phyloP scores from a whole-genome alignment of 257 asterid species.

The Solanum piurae region DNA sequence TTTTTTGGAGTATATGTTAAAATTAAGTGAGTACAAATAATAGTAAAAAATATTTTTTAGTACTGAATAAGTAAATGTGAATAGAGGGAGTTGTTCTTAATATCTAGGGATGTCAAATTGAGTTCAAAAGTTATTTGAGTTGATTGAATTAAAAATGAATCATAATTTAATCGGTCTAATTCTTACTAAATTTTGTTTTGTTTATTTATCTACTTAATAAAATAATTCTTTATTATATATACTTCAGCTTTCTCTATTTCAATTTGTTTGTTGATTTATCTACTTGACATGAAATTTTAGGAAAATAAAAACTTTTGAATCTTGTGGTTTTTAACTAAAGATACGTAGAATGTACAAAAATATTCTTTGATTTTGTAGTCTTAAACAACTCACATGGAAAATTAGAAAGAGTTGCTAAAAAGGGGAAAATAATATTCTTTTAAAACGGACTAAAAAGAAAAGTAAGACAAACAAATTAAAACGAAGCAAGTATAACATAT shows the following conservation, averaged over 20 bases:
- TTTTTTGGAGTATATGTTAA: too few relatives aligned
- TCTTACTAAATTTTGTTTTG: neutral
- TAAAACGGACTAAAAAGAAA: too few relatives aligned
- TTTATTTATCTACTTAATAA: neutral
- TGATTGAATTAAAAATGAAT: neutral
- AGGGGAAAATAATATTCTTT: too few relatives aligned
- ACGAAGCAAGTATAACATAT: too few relatives aligned
- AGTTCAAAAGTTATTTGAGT: neutral
- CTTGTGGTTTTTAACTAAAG: too few relatives aligned
- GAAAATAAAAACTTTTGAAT: too few relatives aligned
- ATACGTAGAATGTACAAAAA: too few relatives aligned
- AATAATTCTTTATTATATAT: neutral
- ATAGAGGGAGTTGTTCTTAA: too few relatives aligned
- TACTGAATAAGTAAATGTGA: neutral
- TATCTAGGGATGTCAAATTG: neutral
- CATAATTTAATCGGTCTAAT: neutral
- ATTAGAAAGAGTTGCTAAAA: too few relatives aligned
- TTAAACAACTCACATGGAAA: too few relatives aligned
- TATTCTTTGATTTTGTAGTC: neutral
- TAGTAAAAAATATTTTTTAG: neutral
- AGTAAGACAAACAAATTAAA: neutral
- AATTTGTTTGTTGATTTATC: neutral
- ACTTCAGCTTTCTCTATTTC: neutral
- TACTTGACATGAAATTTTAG: too few relatives aligned
- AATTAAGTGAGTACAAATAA: neutral